Conservation (phyloP, 2,329 filamentous ascomycete genomes). For the Aspergillaceae sp. region DNA sequence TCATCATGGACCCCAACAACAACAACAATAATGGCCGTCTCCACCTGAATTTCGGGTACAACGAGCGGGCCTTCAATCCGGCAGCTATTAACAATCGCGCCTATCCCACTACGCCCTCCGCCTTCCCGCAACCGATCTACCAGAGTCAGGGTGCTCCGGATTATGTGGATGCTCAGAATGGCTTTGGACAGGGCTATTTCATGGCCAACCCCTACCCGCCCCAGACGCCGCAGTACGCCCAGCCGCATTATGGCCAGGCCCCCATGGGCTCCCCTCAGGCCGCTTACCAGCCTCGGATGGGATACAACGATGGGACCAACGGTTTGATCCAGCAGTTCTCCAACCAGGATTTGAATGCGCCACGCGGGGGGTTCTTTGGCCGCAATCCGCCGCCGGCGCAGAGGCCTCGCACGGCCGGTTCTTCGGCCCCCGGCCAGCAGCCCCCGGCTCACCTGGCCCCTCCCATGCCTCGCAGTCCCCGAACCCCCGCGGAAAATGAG, state of each 20-base stretch:
- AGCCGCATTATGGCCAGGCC: slow-evolving; percentile 43
- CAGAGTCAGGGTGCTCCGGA: slow-evolving; percentile 52
- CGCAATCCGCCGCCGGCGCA: slow-evolving; percentile 61
- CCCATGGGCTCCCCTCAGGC: slow-evolving; percentile 48
- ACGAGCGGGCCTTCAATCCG: slow-evolving; percentile 54
- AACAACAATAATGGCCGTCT: slow-evolving; percentile 40
- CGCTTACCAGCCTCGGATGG: slow-evolving; percentile 44
- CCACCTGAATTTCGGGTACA: slow-evolving; percentile 44
- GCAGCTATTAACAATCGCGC: slow-evolving; percentile 53
- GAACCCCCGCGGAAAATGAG: slow-evolving; percentile 51
- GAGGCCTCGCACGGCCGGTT: slow-evolving; percentile 73
- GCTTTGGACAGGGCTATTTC: slow-evolving; percentile 48
- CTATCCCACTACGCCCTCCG: slow-evolving; percentile 85
- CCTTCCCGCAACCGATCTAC: slow-evolving; percentile 86
- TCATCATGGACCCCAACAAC: slow-evolving; percentile 47
- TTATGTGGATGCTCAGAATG: slow-evolving; percentile 46
- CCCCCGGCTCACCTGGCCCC: slow-evolving; percentile 57
- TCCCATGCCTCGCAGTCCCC: slow-evolving; percentile 53
- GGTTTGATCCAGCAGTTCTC: slow-evolving; percentile 93
- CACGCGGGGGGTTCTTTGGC: slow-evolving; percentile 61
- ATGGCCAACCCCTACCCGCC: slow-evolving; percentile 51
- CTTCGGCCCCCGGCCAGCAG: slow-evolving; percentile 43
- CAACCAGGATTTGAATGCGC: slow-evolving; percentile 80
- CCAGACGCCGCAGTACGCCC: slow-evolving; percentile 39
- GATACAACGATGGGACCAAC: slow-evolving; percentile 66